Conservation (phyloP, 352 stramenopile genomes). For the Peronospora belbahrii region DNA sequence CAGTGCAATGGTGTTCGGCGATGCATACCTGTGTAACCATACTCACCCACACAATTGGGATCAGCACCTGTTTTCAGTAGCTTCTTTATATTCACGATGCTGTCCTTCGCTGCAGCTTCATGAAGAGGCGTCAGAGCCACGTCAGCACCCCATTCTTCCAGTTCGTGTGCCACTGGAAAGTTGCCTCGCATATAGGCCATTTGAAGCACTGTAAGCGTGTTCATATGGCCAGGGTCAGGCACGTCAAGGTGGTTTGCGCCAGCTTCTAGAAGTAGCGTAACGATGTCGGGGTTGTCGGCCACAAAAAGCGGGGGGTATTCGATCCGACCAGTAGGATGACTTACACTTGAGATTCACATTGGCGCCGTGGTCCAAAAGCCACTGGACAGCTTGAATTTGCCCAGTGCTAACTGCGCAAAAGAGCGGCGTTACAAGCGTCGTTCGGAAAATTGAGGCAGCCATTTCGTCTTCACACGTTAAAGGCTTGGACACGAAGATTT, state of each 20-base stretch:
- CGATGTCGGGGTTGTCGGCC: slow-evolving; percentile 72
- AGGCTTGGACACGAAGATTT: slow-evolving; percentile 63
- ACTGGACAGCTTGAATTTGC: slow-evolving; percentile 60
- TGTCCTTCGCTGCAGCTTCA: slow-evolving; percentile 44
- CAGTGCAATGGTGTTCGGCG: slow-evolving; percentile 74
- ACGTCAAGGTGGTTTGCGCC: slow-evolving; percentile 75
- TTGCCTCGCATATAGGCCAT: slow-evolving; percentile 73
- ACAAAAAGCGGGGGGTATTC: slow-evolving; percentile 74
- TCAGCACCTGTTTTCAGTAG: slow-evolving; percentile 67
- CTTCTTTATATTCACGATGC: slow-evolving; percentile 26
- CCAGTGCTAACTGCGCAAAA: slow-evolving; percentile 76
- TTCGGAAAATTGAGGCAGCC: slow-evolving; percentile 56
- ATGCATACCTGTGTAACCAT: slow-evolving; percentile 74
- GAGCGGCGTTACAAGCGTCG: slow-evolving; percentile 62
- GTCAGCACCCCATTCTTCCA: slow-evolving; percentile 73
- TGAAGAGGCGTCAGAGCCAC: slow-evolving; percentile 70
- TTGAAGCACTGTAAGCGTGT: slow-evolving; percentile 77
- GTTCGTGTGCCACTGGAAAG: slow-evolving; percentile 67
- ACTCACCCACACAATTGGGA: slow-evolving; percentile 65
- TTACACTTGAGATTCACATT: slow-evolving; percentile 55
- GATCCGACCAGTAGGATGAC: slow-evolving; percentile 59
- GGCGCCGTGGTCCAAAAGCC: slow-evolving; percentile 57
- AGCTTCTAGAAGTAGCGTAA: slow-evolving; percentile 49
- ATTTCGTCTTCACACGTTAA: slow-evolving; percentile 56
- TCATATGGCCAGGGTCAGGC: slow-evolving; percentile 72